Evolutionary conservation across 257 asterid genomes (phyloP).

Genomic region (Voacanga thouarsii): DNA sequence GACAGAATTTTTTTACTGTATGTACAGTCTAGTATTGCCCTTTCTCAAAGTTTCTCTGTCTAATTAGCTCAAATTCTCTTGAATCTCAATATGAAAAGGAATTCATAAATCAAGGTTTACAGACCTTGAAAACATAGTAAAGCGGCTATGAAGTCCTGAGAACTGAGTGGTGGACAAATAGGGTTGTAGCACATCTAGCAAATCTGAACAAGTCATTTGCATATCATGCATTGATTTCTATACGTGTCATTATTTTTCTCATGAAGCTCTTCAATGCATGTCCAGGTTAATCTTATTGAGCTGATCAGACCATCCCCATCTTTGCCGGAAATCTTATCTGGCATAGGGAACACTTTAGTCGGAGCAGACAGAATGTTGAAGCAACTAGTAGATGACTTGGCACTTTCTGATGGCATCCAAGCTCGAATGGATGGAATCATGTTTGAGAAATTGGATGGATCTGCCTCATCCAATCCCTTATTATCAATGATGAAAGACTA

Average conservation of each 20-base stretch:
- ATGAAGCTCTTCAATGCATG: neutral
- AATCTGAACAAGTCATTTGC: neutral
- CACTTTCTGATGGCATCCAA: constrained; percentile 59
- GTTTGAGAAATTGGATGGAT: constrained; percentile 59
- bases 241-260: constrained; percentile 11
- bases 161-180: neutral
- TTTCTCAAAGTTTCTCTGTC: neutral
- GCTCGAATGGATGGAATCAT: constrained; percentile 57
- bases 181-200: neutral
- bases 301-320: constrained; percentile 72
- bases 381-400: constrained; percentile 49
- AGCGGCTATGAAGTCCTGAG: neutral
- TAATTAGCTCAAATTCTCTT: neutral
- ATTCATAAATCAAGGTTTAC: no score
- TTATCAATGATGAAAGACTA: constrained; percentile 45
- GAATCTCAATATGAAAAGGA: neutral
- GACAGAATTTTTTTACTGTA: no score
- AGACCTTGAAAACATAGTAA: neutral
- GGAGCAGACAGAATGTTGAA: constrained; percentile 54
- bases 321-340: constrained; percentile 52
- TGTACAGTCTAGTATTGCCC: neutral
- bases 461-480: constrained; percentile 38
- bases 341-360: constrained; percentile 54
- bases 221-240: neutral
- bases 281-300: constrained; percentile 84